Evolutionary conservation across 208 protist genomes (phyloP), one percentile per base, ranked within the genome.

Genomic region (Leishmania braziliensis): DNA sequence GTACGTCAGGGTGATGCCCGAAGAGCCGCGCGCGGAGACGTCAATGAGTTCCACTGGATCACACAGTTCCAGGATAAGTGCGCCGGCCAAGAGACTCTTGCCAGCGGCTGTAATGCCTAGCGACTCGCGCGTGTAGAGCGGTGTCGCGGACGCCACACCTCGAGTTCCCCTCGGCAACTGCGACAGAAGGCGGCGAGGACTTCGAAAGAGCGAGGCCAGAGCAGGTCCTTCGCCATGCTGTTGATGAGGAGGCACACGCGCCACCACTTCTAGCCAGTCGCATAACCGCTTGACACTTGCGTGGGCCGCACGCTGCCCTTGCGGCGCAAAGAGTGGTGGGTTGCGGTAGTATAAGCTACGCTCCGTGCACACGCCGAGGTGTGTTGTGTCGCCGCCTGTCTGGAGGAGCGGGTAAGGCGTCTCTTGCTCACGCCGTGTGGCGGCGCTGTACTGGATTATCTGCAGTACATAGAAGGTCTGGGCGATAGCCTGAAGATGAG

Each of bases 321-420:
- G 75, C 71, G 75, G 54, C 14, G 75, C 84, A 78, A 96, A 97
- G 18, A 97, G 82, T 29, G 29, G 58, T 1, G 91, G 86, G 29
- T 91, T 84, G 23, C 88, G 85, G 79, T 97, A 97, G 84, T 96
- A 96, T 23, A 97, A 79, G 70, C 94, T 91, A 14, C 94, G 87
- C 81, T 96, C 92, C 26, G 91, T 97, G 78, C 87, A 92, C 60
- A 86, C 78, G 33, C 18, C 56, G 29, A 77, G 53, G 23, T 9
- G 5, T 50, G 4, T 4, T 66, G 39, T 63, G 51, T 5, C 3
- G 20, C 8, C 56, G 56, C 72, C 33, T 48, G 36, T 48, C 39
- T n/a, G 54, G 10, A 51, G 36, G 20, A 62, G n/a, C 51, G 51
- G 46, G 72, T 58, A 29, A 23, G 72, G 20, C 16, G 72, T 62